Percentiles rank a stretch among this genome's conserved stretches.
phyloP scores from a whole-genome alignment of 306 rosid species.

The Cyclanthera cordifolia region DNA sequence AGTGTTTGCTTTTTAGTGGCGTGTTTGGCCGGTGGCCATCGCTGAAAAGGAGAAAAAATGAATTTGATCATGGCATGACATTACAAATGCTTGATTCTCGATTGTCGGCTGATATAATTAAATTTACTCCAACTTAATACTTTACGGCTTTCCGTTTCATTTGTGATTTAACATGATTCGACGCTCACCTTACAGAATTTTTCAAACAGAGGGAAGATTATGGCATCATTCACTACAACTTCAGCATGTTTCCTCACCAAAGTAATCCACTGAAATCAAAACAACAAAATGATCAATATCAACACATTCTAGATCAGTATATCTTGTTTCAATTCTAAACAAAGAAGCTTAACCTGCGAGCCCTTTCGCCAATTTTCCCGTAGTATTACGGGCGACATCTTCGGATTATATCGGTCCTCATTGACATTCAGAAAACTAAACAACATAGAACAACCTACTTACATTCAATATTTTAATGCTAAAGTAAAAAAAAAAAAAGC shows the following conservation, averaged over 20 bases:
- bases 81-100: not conserved
- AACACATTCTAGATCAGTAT: not conserved
- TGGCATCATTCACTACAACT: conserved; percentile 16
- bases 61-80: not conserved
- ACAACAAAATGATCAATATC: not conserved
- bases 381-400: conserved; percentile 67
- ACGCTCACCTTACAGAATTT: conserved; percentile 27
- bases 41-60: conserved; percentile 12
- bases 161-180: no score
- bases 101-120: no score
- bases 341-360: conserved; percentile 47
- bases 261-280: conserved; percentile 21
- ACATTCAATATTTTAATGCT: not conserved
- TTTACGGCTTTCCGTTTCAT: no score
- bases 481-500: not conserved
- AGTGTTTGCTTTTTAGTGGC: not conserved
- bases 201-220: conserved; percentile 17
- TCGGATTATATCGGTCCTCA: conserved; percentile 73
- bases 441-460: not conserved
- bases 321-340: not conserved
- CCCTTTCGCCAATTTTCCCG: conserved; percentile 88
- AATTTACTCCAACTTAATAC: no score
- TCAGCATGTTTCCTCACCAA: conserved; percentile 27
- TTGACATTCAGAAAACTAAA: conserved; percentile 73
- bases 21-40: conserved; percentile 9